These are phyloP conservation scores for Penicillium flavigenum DNA, from an alignment of 495 filamentous ascomycete genomes.

Conservation along the genomic window DNA sequence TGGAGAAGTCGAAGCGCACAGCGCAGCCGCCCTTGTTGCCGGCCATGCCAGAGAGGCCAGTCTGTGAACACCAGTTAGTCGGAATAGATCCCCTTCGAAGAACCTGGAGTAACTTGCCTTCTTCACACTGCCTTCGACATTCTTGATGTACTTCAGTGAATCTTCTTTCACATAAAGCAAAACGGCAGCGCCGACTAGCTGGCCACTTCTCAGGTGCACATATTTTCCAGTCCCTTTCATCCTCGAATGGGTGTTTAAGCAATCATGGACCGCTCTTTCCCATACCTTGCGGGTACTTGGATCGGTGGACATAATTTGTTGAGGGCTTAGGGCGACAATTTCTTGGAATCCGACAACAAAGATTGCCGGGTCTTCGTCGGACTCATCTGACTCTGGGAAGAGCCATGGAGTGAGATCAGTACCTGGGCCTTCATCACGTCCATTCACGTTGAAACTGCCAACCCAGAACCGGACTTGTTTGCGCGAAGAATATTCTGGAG, in stretches of 20 bases:
- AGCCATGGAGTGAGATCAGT: slow-evolving; percentile 86
- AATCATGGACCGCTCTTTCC: slow-evolving; percentile 77
- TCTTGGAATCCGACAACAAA: slow-evolving; percentile 93
- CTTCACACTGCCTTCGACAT: slow-evolving; percentile 93
- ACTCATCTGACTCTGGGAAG: slow-evolving; percentile 54
- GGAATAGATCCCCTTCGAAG: not conserved
- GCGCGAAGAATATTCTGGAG: slow-evolving; percentile 53
- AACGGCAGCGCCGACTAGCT: slow-evolving; percentile 90
- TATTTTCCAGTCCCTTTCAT: slow-evolving; percentile 69
- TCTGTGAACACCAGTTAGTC: slow-evolving; percentile 48
- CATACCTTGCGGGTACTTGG: slow-evolving; percentile 79
- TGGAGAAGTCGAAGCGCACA: slow-evolving; percentile 93
- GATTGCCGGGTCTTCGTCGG: slow-evolving; percentile 49
- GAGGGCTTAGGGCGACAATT: slow-evolving; percentile 92
- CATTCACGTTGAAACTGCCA: slow-evolving; percentile 95
- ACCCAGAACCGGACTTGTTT: slow-evolving; percentile 65
- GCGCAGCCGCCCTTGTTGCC: slow-evolving; percentile 98
- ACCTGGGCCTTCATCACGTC: slow-evolving; percentile 68
- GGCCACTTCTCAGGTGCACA: slow-evolving; percentile 84
- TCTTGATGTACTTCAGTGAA: slow-evolving; percentile 77
- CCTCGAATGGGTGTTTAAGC: slow-evolving; percentile 69
- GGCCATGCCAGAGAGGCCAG: slow-evolving; percentile 93
- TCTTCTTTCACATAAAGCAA: slow-evolving; percentile 85
- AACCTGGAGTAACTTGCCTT: slow-evolving; percentile 52
- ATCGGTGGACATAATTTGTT: slow-evolving; percentile 99